Evolutionary conservation across 768 basidiomycete species (phyloP).

Genomic region (Trametes maxima): DNA sequence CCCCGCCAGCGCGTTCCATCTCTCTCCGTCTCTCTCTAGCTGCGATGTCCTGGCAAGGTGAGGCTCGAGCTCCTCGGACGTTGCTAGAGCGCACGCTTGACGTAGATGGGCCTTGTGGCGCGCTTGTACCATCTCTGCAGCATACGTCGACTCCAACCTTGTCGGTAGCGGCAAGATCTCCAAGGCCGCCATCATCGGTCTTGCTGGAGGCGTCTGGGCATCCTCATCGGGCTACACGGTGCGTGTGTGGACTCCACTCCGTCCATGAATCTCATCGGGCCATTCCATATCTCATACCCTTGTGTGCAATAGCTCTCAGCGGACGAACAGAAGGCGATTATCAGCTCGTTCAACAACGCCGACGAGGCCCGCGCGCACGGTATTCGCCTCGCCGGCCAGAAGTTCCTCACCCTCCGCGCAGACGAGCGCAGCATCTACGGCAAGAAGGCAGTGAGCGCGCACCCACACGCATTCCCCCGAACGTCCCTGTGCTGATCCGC

Average conservation of each 20-base stretch:
- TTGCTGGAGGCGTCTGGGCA: slow-evolving; percentile 80
- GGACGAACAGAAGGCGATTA: slow-evolving; percentile 63
- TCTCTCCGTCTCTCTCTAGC: slow-evolving; percentile 13
- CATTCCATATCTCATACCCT: background rate
- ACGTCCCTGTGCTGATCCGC: background rate
- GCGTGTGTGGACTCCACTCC: slow-evolving; percentile 21
- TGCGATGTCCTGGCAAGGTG: slow-evolving; percentile 77
- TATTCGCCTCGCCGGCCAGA: slow-evolving; percentile 63
- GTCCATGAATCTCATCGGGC: background rate
- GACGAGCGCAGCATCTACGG: slow-evolving; percentile 60
- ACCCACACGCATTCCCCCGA: background rate
- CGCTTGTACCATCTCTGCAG: slow-evolving; percentile 40
- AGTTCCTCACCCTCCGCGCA: slow-evolving; percentile 70
- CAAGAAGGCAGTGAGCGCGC: slow-evolving; percentile 71
- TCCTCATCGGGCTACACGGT: slow-evolving; percentile 58
- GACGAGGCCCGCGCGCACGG: slow-evolving; percentile 54
- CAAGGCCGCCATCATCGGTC: slow-evolving; percentile 77
- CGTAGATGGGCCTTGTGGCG: slow-evolving; percentile 1
- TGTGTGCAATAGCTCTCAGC: slow-evolving; percentile 51
- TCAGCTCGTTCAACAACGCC: slow-evolving; percentile 48
- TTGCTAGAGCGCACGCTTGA: background rate
- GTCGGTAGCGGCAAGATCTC: slow-evolving; percentile 72
- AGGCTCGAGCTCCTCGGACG: background rate
- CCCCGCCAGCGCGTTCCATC: slow-evolving; percentile 10
- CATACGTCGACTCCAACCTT: slow-evolving; percentile 81